Base-by-base conservation (phyloP, 164 flowering plant genomes). In the Dillenia turbinata region DNA sequence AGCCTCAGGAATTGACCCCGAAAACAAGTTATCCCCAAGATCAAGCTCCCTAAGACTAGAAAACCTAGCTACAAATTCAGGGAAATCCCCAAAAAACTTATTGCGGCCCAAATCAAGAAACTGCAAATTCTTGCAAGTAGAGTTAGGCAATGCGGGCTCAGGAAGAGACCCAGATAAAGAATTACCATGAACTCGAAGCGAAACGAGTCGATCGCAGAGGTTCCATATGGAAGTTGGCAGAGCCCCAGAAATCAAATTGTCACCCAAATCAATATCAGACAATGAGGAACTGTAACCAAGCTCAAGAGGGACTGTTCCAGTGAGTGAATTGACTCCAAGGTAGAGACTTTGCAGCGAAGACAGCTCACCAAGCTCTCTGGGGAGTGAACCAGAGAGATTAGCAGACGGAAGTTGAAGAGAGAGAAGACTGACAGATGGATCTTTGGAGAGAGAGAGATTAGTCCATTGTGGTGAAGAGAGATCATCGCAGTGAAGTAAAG, bases 191-290 rank as follows among this genome's bases (percentile, higher is more conserved):
- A 94, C 58, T 63, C 83, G 61, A 47, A 94, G 74, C 33, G 89
- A 83, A 61, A 79, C 84, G 15, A 94, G 87, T 19, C 74, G 59
- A 26, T 81, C 88, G 69, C 99, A 94, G 43, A 94, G 83, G 69
- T 94, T 94, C 99, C 99, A 91, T n/a, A 91, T 77, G 0, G 99
- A 91, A 24, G 93, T 78, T 9, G 96, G 78, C 6, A 94, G 64
- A 52, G 75, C 50, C 57, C 93, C 99, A 63, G 24, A 68, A 8
- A 94, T 71, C 65, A 73, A 65, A 68, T 94, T 94, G 22, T 66
- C 67, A 26, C 86, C 56, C 72, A 94, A 83, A 83, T 91, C 93
- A 71, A 94, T 60, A 43, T 84, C 85, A 51, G 88, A 64, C 26
- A 94, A 82, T 14, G 93, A 86, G 57, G 90, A 69, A 67, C 82